Evolutionary conservation across 2,329 filamentous ascomycete genomes (phyloP).

Genomic region (Chaetoscypha palmicola): DNA sequence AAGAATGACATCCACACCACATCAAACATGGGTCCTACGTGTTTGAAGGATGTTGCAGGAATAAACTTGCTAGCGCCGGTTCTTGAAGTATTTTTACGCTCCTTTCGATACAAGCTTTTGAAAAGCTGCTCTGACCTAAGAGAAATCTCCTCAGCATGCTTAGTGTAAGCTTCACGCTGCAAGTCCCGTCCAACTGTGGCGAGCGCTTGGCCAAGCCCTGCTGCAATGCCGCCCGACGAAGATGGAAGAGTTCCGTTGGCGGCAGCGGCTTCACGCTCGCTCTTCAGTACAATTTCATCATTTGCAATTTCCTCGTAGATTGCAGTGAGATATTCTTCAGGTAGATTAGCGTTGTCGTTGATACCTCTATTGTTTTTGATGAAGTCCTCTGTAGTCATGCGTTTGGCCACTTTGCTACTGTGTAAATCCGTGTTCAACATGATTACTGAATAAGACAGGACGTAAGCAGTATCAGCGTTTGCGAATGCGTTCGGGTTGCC

Average conservation of each 20-base stretch:
- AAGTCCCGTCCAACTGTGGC: slow-evolving; percentile 88
- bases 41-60: slow-evolving; percentile 85
- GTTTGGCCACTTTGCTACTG: slow-evolving; percentile 72
- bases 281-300: slow-evolving; percentile 92
- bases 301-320: slow-evolving; percentile 89
- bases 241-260: slow-evolving; percentile 56
- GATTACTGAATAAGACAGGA: slow-evolving; percentile 93
- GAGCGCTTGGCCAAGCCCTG: slow-evolving; percentile 79
- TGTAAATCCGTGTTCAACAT: slow-evolving; percentile 95
- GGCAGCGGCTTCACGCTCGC: slow-evolving; percentile 82
- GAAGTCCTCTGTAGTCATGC: slow-evolving; percentile 96
- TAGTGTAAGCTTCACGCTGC: slow-evolving; percentile 85
- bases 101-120: slow-evolving; percentile 84
- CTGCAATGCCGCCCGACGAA: slow-evolving; percentile 64
- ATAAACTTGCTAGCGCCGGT: slow-evolving; percentile 68
- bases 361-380: slow-evolving; percentile 99
- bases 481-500: slow-evolving; percentile 97
- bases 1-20: slow-evolving; percentile 99
- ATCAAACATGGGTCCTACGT: slow-evolving; percentile 97
- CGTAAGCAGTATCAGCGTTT: slow-evolving; percentile 95
- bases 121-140: slow-evolving; percentile 73
- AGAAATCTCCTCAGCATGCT: slow-evolving; percentile 90
- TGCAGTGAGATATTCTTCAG: slow-evolving; percentile 78
- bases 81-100: slow-evolving; percentile 71
- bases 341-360: slow-evolving; percentile 90